phyloP scores from a whole-genome alignment of 1,139 yeast species.

The Geotrichum klebahnii region DNA sequence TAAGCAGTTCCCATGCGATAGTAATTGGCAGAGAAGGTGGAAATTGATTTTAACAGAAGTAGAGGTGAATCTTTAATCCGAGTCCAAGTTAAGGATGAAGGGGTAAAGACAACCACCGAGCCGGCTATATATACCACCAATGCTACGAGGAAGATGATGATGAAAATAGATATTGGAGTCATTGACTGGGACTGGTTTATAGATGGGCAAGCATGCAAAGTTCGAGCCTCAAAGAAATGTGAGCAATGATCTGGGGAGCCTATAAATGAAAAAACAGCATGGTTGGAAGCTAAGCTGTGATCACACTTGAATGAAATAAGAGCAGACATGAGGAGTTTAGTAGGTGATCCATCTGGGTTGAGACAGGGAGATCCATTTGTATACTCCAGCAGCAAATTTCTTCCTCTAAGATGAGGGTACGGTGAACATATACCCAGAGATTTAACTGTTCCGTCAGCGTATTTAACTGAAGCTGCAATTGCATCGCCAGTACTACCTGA shows the following conservation, averaged over 20 bases:
- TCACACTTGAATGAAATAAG: slow-evolving; percentile 76
- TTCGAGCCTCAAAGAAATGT: slow-evolving; percentile 78
- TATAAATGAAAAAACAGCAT: slow-evolving; percentile 66
- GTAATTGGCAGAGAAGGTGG: too few relatives aligned
- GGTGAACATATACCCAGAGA: slow-evolving; percentile 58
- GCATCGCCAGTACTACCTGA: slow-evolving; percentile 37
- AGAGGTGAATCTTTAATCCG: too few relatives aligned
- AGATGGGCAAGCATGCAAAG: slow-evolving; percentile 85
- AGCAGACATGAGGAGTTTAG: slow-evolving; percentile 55
- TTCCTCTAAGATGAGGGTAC: slow-evolving; percentile 64
- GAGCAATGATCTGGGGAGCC: slow-evolving; percentile 77
- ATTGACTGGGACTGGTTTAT: slow-evolving; percentile 47
- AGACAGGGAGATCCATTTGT: slow-evolving; percentile 68
- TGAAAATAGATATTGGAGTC: slow-evolving; percentile 33
- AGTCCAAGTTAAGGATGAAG: too few relatives aligned
- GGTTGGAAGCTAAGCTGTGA: slow-evolving; percentile 51
- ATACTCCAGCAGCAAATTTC: slow-evolving; percentile 67
- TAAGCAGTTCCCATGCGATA: too few relatives aligned
- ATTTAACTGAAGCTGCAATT: slow-evolving; percentile 48
- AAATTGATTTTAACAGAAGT: too few relatives aligned
- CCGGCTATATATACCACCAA: slow-evolving; percentile 40
- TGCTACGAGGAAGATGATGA: slow-evolving; percentile 38
- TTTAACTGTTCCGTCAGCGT: slow-evolving; percentile 47
- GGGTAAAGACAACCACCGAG: slow-evolving; percentile 22
- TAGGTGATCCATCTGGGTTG: slow-evolving; percentile 42